Evolutionary conservation across 345 rosid species (phyloP).

Genomic region (Populus deltoides): DNA sequence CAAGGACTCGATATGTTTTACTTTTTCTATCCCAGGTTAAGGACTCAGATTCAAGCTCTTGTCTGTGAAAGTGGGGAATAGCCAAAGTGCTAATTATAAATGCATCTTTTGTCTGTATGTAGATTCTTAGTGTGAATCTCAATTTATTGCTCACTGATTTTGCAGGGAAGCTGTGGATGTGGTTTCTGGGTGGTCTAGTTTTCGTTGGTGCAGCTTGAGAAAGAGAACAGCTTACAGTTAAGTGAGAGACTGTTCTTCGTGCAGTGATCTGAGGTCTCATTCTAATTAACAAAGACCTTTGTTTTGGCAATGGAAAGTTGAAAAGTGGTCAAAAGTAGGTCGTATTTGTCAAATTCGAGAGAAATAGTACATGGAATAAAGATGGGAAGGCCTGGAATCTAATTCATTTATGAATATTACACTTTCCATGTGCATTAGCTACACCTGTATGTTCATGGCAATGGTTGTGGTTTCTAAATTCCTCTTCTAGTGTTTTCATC

Average conservation of each 20-base stretch:
- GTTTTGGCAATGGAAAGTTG: neutral
- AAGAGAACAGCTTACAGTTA: neutral
- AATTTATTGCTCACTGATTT: neutral
- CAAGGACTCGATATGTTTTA: too few species aligned
- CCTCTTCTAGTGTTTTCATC: neutral
- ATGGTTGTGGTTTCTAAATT: neutral
- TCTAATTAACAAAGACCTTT: neutral
- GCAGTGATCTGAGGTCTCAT: neutral
- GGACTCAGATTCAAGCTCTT: too few species aligned
- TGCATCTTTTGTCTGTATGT: neutral
- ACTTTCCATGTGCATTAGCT: neutral
- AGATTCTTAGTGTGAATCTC: neutral
- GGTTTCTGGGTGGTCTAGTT: slow-evolving; percentile 8
- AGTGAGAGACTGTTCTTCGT: too few species aligned
- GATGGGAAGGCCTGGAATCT: neutral
- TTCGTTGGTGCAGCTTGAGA: slow-evolving; percentile 1
- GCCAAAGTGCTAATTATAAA: too few species aligned
- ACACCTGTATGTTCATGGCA: neutral
- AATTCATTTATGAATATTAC: neutral
- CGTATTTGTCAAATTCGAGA: neutral
- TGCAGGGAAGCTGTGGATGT: slow-evolving; percentile 31
- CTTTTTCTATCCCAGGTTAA: too few species aligned
- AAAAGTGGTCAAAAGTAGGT: neutral
- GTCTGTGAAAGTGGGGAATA: too few species aligned
- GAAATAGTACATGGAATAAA: neutral